Evolutionary conservation across 148 eudicot genomes (phyloP), one percentile per base, ranked within the genome.

Genomic region (Rhododendron williamsianum): DNA sequence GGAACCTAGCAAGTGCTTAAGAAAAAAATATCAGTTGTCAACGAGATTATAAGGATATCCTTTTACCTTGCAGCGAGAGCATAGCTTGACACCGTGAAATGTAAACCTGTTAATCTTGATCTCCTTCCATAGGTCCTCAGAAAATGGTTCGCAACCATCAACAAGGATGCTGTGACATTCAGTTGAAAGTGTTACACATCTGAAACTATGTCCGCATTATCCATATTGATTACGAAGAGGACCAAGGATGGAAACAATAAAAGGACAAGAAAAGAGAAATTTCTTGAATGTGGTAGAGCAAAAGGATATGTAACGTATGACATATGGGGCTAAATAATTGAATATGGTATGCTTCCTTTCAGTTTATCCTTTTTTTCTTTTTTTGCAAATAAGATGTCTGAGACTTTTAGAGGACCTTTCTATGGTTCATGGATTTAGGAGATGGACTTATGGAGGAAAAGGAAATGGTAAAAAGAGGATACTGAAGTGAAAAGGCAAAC

Each of bases 11-110:
- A 80, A 27, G 12, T 23, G 81, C 56, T 25, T 4, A 43, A 45
- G 76, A 45, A 67, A 65, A 15, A 0, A 45, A 43, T 43, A 21
- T 25, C 36, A 43, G 51, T n/a, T 45, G 23, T 36, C 25, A 38
- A 18, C 2, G 35, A 25, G 19, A 27, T 69, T 10, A 45, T 43
- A 8, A 72, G 82, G 56, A 25, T 16, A 36, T 49, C 4, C 48
- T 43, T 60, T 90, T 83, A 96, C 98, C 98, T 97, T 97, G 89
- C 99, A 97, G 46, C 99, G 98, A 56, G 93, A 80, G 88, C 99
- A 97, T 58, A 97, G 89, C 92, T 89, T 95, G 23, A 95, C 98
- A 76, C 98, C 94, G 80, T 89, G 79, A 87, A 97, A 97, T 43
- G 94, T 92, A 38, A 90, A 81, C 38, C 87, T 89, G 82, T 92